These are phyloP conservation scores for Ceratobasidium sp. DNA, from an alignment of 1,284 basidiomycete genomes.

Conservation along the genomic window DNA sequence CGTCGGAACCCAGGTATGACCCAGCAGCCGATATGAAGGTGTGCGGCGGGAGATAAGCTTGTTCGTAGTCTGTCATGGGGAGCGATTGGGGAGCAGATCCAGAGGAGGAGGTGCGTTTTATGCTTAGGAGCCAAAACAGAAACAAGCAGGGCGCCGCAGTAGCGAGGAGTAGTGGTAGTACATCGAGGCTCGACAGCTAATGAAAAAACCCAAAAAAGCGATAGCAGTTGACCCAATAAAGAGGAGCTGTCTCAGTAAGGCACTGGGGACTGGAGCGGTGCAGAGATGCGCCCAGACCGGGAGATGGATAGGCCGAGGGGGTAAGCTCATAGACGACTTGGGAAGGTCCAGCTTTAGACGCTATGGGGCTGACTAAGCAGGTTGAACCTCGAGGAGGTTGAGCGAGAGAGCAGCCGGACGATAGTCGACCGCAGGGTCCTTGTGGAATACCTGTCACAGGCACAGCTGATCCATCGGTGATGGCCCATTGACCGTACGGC, in stretches of 20 bases:
- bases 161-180: slow-evolving; percentile 1
- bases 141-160: slow-evolving; percentile 15
- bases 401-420: slow-evolving; percentile 1
- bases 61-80: slow-evolving; percentile 15
- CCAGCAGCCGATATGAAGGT: too few relatives aligned
- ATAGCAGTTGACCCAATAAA: neutral
- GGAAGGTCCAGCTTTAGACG: neutral
- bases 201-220: slow-evolving; percentile 8
- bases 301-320: slow-evolving; percentile 4
- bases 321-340: neutral
- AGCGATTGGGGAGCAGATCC: neutral
- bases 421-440: neutral
- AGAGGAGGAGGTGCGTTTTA: slow-evolving; percentile 2
- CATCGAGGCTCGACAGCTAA: slow-evolving; percentile 19
- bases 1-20: too few relatives aligned
- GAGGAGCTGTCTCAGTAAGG: too few relatives aligned
- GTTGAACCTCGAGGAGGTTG: neutral
- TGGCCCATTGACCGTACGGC: neutral
- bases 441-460: neutral
- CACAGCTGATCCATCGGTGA: neutral
- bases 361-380: neutral
- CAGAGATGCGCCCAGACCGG: slow-evolving; percentile 12
- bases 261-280: too few relatives aligned
- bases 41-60: neutral
- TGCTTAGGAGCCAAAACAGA: neutral